Evolutionary conservation across 352 stramenopile species (phyloP), one percentile per base, ranked within the genome.

Genomic region (Peronospora belbahrii): DNA sequence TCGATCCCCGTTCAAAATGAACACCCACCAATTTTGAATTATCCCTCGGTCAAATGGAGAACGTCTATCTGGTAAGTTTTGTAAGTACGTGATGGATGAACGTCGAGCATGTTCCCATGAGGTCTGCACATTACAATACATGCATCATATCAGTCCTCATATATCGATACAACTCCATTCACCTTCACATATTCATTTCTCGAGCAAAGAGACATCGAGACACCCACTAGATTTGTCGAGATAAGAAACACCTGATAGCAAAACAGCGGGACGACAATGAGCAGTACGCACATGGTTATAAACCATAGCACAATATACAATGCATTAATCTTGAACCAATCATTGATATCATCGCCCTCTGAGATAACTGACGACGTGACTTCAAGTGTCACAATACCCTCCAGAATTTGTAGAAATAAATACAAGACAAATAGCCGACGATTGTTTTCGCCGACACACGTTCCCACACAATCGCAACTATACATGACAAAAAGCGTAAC

Each of bases 401-500:
- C 79, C 6, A 83, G 14, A 27, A 61, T 59, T 51, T 90, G 75
- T 14, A 79, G 48, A 17, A 73, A 62, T 27, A 90, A 55, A 44
- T 83, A 90, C 13, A 80, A 30, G 24, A 87, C 51, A 44, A 90
- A 90, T 20, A 63, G 24, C 35, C 71, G 74, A 35, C 71, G 79
- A 48, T 90, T 90, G 48, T 65, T 62, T 34, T 83, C 62, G 18
- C 79, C 79, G 8, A 90, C 65, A 40, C 79, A 90, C 22, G 74
- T 84, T 38, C 79, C 79, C 0, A 80, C 79, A 31, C 79, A 90
- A 44, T 88, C 79, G 24, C 79, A 90, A 50, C 78, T 89, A 44
- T 4, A 59, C 13, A 47, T 19, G 13, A 25, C 17, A 44, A n/a
- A n/a, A n/a, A n/a, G n/a, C 48, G 0, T 15, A 24, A 10, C 22